Conservation (phyloP, 306 rosid genomes). For the Prunus campanulata region DNA sequence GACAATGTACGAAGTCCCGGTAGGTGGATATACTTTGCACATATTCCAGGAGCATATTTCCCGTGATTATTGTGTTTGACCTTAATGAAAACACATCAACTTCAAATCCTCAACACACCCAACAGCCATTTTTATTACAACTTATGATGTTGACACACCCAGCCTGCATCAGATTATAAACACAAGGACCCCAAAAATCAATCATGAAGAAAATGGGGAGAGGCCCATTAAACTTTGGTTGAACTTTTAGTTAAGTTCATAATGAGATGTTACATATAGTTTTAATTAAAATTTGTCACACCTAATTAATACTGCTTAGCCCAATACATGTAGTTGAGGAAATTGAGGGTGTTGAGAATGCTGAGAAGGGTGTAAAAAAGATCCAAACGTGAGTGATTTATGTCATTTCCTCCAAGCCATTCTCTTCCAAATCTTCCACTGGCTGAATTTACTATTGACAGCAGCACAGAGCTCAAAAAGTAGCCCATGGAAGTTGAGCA, state of each 20-base stretch:
- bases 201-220: background rate
- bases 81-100: background rate
- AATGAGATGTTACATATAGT: background rate
- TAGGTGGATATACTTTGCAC: background rate
- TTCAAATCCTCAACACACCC: background rate
- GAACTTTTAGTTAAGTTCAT: background rate
- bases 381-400: conserved; percentile 40
- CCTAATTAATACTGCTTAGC: conserved; percentile 31
- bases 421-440: conserved; percentile 27
- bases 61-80: background rate
- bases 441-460: conserved; percentile 23
- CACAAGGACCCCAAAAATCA: background rate
- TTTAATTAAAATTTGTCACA: background rate
- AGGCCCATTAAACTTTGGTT: background rate
- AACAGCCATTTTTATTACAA: background rate
- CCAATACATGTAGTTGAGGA: conserved; percentile 31
- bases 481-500: conserved; percentile 40
- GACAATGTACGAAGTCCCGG: background rate
- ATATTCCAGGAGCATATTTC: background rate
- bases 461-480: conserved; percentile 35
- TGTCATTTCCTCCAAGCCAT: conserved; percentile 39
- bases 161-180: background rate
- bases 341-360: conserved; percentile 29
- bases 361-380: conserved; percentile 36
- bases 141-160: background rate